A percentile compares a stretch with the other conserved stretches of the same genome.
These are phyloP conservation scores for Botrytis galanthina DNA, from an alignment of 2,329 filamentous ascomycete genomes.

Conservation along the genomic window DNA sequence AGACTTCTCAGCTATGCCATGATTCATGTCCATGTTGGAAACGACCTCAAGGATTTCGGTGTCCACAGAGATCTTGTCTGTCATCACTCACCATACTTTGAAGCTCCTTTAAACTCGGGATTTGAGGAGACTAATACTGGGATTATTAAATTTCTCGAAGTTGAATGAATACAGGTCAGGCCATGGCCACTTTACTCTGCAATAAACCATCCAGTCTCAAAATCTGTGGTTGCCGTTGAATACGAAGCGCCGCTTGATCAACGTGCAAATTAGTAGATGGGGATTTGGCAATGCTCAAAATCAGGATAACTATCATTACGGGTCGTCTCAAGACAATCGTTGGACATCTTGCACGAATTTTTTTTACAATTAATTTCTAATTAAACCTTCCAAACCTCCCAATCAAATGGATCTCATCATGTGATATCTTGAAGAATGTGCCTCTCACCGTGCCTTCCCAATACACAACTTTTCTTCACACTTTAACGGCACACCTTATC, in stretches of 20 bases:
- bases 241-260: not conserved
- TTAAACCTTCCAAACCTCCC: not conserved
- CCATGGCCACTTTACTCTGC: not conserved
- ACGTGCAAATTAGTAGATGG: not conserved
- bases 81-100: too few relatives aligned
- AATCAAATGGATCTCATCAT: not conserved
- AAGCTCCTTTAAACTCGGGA: too few relatives aligned
- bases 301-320: not conserved
- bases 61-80: slow-evolving; percentile 27
- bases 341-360: not conserved
- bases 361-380: not conserved
- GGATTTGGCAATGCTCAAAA: not conserved
- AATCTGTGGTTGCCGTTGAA: not conserved
- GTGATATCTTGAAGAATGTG: not conserved
- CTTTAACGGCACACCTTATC: not conserved
- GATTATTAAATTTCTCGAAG: too few relatives aligned
- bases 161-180: not conserved
- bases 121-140: too few relatives aligned
- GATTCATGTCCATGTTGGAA: slow-evolving; percentile 24
- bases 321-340: not conserved
- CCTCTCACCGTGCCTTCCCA: not conserved
- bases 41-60: slow-evolving; percentile 20
- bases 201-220: not conserved
- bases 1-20: slow-evolving; percentile 6
- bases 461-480: not conserved